phyloP scores from a whole-genome alignment of 2,329 filamentous ascomycete genomes.

The Sarocladium brachiariae region DNA sequence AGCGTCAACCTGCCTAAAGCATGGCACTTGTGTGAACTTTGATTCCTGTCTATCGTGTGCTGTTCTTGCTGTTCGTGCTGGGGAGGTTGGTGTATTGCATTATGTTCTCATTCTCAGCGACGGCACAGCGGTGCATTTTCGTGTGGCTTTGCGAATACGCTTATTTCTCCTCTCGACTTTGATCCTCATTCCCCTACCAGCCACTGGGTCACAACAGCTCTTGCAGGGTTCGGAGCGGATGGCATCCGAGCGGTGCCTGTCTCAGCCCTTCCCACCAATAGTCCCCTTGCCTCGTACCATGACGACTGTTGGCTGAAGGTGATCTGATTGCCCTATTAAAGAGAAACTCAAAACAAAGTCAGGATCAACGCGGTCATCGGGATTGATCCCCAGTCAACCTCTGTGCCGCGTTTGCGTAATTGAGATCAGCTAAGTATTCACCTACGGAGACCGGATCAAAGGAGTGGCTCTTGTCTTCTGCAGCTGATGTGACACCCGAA shows the following conservation, averaged over 20 bases:
- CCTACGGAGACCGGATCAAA: slow-evolving; percentile 3
- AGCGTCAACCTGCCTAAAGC: too few species aligned
- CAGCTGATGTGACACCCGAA: not conserved
- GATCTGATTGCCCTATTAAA: not conserved
- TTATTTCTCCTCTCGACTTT: not conserved
- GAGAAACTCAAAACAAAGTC: not conserved
- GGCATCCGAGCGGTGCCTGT: not conserved
- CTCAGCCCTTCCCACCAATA: not conserved
- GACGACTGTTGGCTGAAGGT: not conserved
- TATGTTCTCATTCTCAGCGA: too few species aligned
- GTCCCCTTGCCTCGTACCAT: not conserved
- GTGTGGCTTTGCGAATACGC: not conserved
- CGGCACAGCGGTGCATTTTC: not conserved
- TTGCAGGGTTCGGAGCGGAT: slow-evolving; percentile 1
- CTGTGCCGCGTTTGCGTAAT: not conserved
- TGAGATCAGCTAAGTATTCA: slow-evolving; percentile 3
- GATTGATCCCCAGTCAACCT: not conserved
- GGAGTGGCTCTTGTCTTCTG: not conserved
- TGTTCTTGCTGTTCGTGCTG: not conserved
- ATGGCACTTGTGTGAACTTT: too few species aligned
- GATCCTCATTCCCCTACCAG: not conserved
- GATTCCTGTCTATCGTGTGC: too few species aligned
- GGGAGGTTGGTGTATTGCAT: too few species aligned
- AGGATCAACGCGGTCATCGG: not conserved
- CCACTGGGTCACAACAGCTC: not conserved